A percentile compares a stretch with the other conserved stretches of the same genome.
phyloP scores from a whole-genome alignment of 2,329 filamentous ascomycete species.

The Fusarium nematophilum region DNA sequence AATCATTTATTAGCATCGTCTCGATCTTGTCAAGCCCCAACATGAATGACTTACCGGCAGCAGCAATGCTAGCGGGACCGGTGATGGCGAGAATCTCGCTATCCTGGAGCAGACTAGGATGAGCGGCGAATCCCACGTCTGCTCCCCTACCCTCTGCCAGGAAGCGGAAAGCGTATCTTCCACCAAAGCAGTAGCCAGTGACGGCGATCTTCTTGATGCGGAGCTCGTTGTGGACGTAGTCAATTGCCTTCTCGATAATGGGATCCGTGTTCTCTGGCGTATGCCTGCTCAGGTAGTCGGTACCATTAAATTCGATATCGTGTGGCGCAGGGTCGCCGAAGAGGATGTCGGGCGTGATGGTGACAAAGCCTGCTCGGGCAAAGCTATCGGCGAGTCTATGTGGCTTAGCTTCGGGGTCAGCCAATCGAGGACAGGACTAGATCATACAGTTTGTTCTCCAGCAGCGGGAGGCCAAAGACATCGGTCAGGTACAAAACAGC shows the following conservation, averaged over 20 bases:
- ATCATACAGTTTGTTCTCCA: slow-evolving; percentile 12
- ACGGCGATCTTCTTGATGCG: slow-evolving; percentile 61
- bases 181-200: slow-evolving; percentile 72
- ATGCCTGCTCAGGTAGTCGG: slow-evolving; percentile 22
- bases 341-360: slow-evolving; percentile 21
- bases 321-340: slow-evolving; percentile 5
- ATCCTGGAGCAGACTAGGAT: slow-evolving; percentile 67
- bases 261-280: slow-evolving; percentile 20
- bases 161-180: slow-evolving; percentile 64
- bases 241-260: slow-evolving; percentile 21
- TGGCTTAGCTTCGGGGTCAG: not conserved
- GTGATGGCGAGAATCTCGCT: slow-evolving; percentile 59
- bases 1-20: not conserved
- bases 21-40: no score
- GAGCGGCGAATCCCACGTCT: slow-evolving; percentile 69
- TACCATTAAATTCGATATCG: slow-evolving; percentile 6
- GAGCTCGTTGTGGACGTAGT: slow-evolving; percentile 41
- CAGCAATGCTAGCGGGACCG: slow-evolving; percentile 24
- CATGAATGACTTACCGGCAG: slow-evolving; percentile 20
- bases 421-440: no score
- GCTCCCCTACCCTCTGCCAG: slow-evolving; percentile 60
- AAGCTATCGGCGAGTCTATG: slow-evolving; percentile 24
- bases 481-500: slow-evolving; percentile 31
- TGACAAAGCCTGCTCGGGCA: slow-evolving; percentile 24
- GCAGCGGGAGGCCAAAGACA: slow-evolving; percentile 18